phyloP scores from a whole-genome alignment of 2,329 filamentous ascomycete genomes.

The Exophiala mesophila region DNA sequence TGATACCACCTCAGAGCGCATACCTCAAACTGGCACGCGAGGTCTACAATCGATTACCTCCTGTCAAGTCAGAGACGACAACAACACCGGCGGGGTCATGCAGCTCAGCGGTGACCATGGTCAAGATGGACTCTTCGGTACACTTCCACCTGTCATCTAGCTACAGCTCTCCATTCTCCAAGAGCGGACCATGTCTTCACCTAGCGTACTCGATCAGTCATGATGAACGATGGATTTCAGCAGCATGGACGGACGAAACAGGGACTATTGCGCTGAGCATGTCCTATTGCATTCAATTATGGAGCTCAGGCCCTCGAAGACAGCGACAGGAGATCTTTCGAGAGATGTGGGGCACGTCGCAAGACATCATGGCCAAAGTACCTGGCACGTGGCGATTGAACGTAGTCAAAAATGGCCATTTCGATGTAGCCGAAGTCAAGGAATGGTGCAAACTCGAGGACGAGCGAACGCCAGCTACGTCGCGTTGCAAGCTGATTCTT shows the following conservation, averaged over 20 bases:
- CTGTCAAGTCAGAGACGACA: conserved; percentile 31
- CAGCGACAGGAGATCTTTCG: conserved; percentile 47
- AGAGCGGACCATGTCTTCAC: conserved; percentile 55
- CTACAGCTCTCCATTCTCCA: conserved; percentile 50
- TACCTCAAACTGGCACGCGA: conserved; percentile 51
- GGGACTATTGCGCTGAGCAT: conserved; percentile 51
- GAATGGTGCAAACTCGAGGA: conserved; percentile 24
- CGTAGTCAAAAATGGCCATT: conserved; percentile 48
- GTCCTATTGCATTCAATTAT: conserved; percentile 48
- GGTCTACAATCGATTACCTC: conserved; percentile 55
- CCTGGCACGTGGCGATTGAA: conserved; percentile 53
- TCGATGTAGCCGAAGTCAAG: conserved; percentile 49
- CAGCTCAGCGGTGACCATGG: conserved; percentile 51
- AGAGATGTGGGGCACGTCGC: conserved; percentile 55
- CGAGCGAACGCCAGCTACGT: conserved; percentile 3
- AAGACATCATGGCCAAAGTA: conserved; percentile 49
- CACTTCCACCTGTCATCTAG: conserved; percentile 51
- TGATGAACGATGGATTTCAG: conserved; percentile 55
- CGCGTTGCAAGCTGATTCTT: conserved; percentile 15
- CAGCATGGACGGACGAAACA: conserved; percentile 55
- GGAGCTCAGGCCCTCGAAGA: conserved; percentile 22
- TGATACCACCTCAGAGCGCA: conserved; percentile 46
- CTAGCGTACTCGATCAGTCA: conserved; percentile 53
- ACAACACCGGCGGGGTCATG: conserved; percentile 36
- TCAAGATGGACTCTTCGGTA: conserved; percentile 47